Evolutionary conservation across 1,284 basidiomycete species (phyloP), one percentile per base, ranked within the genome.

Genomic region (Austropuccinia psidii): DNA sequence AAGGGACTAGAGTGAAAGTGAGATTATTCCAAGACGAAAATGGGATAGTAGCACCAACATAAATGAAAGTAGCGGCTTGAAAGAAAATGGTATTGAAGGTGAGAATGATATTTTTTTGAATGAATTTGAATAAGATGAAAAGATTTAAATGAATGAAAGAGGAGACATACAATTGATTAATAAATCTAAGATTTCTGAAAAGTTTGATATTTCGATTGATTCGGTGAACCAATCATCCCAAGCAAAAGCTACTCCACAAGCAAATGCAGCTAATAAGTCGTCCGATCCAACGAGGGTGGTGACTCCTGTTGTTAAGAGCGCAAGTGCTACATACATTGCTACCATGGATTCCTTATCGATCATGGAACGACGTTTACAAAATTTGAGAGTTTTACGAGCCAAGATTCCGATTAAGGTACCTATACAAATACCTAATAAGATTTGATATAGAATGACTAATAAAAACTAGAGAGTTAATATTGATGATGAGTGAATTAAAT

Each of bases 291-390:
- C 85, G 17, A 96, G 84, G 0, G 89, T 89, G 68, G 88, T 89
- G 43, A 90, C 85, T 37, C 93, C 93, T 74, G 92, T 89, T 21
- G 90, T 91, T 76, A 95, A 79, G 61, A 84, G 80, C 5, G 83
- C 80, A 21, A 97, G 82, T 27, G 91, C 89, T 66, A 98, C 84
- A 79, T 94, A 96, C 79, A 86, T 93, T 0, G 91, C 90, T 33
- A 96, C 87, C 80, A 90, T 96, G 41, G 93, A 97, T 80, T 98
- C 93, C 76, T 95, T 85, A 82, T 99, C 96, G 79, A 99, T 95
- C 76, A 97, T 85, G 77, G 90, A 88, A 73, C 88, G 87, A 19
- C 87, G 84, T 81, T 98, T 89, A 77, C 92, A 94, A 82, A 94
- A 97, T 80, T 93, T 92, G 90, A 99, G 94, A 69, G 96, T 84